These are phyloP conservation scores for Blepharisma stoltei DNA, from an alignment of 73 alveolate genomes.

Conservation along the genomic window DNA sequence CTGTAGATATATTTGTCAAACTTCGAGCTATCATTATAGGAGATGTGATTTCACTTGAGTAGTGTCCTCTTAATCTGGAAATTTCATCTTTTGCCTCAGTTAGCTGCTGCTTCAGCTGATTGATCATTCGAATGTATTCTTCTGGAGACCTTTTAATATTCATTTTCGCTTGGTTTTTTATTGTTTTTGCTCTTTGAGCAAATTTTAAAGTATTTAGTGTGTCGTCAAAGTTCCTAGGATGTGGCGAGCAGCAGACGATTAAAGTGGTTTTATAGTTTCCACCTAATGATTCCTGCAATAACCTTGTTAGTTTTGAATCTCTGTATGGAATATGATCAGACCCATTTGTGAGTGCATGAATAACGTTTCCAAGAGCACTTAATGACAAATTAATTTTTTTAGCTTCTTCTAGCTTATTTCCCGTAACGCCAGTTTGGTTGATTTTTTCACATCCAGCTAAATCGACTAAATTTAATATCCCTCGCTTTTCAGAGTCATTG, in stretches of 20 bases:
- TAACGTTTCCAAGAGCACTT: slow-evolving; percentile 78
- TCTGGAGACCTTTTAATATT: slow-evolving; percentile 17
- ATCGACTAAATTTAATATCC: slow-evolving; percentile 79
- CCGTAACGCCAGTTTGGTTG: slow-evolving; percentile 69
- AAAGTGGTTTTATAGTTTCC: slow-evolving; percentile 43
- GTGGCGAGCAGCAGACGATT: slow-evolving; percentile 83
- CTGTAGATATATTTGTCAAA: too few species aligned
- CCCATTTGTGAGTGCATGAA: slow-evolving; percentile 63
- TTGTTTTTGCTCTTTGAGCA: slow-evolving; percentile 88
- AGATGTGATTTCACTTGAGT: too few species aligned
- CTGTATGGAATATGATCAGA: slow-evolving; percentile 77
- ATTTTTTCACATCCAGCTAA: slow-evolving; percentile 84
- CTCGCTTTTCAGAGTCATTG: slow-evolving; percentile 49
- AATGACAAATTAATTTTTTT: slow-evolving; percentile 76
- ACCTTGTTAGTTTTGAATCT: slow-evolving; percentile 52
- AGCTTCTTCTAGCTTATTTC: slow-evolving; percentile 69
- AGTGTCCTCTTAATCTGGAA: neutral
- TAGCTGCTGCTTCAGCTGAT: slow-evolving; percentile 2
- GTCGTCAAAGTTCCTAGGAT: slow-evolving; percentile 69
- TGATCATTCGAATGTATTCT: neutral
- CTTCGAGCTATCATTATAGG: too few species aligned
- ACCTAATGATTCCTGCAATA: slow-evolving; percentile 7
- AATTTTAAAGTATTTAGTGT: slow-evolving; percentile 77
- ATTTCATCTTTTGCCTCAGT: neutral
- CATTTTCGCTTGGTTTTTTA: slow-evolving; percentile 58